phyloP scores from a whole-genome alignment of 768 basidiomycete species.

The Mycena vulgaris region DNA sequence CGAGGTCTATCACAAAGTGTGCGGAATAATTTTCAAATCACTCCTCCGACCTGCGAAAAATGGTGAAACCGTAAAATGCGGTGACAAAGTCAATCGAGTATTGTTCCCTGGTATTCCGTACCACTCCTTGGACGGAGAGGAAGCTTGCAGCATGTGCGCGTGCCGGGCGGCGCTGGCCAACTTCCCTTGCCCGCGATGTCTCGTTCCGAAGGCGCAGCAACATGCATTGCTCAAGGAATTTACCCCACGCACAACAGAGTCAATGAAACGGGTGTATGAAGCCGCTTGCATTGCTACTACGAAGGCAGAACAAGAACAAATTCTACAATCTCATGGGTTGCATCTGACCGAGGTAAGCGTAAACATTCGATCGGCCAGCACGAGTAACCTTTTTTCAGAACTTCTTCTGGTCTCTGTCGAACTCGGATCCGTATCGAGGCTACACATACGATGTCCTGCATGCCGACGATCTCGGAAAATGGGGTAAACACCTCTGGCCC shows the following conservation, averaged over 20 bases:
- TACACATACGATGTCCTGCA: too few relatives aligned
- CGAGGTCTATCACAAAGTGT: slow-evolving; percentile 3
- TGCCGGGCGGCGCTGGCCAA: background rate
- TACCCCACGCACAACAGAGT: background rate
- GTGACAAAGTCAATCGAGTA: background rate
- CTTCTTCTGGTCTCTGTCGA: too few relatives aligned
- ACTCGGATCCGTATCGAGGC: too few relatives aligned
- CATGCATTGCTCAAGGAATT: background rate
- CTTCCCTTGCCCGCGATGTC: background rate
- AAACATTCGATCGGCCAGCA: too few relatives aligned
- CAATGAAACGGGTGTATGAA: background rate
- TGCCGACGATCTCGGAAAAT: too few relatives aligned
- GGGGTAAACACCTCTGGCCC: too few relatives aligned
- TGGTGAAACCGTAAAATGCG: background rate
- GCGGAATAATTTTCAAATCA: background rate
- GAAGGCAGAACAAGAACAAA: background rate
- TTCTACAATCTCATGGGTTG: too few relatives aligned
- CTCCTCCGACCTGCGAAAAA: background rate
- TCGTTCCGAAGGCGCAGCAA: background rate
- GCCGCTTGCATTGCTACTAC: background rate
- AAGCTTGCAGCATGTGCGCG: background rate
- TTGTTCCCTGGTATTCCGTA: background rate
- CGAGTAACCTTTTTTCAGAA: too few relatives aligned
- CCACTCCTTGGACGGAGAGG: background rate
- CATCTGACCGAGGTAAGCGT: too few relatives aligned